Conservation (phyloP, 2,329 filamentous ascomycete genomes). For the Cercospora beticola region DNA sequence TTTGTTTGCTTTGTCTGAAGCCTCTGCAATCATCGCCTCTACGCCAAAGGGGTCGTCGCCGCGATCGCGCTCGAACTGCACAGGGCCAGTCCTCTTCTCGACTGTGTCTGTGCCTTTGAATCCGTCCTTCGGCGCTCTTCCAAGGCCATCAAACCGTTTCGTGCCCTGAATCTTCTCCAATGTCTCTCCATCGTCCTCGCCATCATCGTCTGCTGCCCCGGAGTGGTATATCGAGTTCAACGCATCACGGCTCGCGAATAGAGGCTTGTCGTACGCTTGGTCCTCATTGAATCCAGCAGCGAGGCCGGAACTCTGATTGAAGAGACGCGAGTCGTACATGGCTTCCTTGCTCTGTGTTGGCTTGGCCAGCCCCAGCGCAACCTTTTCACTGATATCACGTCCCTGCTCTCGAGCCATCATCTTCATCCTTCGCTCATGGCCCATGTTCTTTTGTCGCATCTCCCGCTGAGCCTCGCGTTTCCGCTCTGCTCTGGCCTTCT, state of each 20-base stretch:
- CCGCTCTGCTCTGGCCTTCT: slow-evolving; percentile 73
- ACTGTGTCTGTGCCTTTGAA: slow-evolving; percentile 85
- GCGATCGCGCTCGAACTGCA: slow-evolving; percentile 91
- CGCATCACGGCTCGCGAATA: slow-evolving; percentile 93
- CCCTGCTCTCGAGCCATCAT: slow-evolving; percentile 94
- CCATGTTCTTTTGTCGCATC: slow-evolving; percentile 91
- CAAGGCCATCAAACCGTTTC: slow-evolving; percentile 83
- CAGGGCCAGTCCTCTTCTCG: slow-evolving; percentile 84
- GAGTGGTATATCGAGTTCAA: slow-evolving; percentile 93
- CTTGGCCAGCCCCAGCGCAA: slow-evolving; percentile 90
- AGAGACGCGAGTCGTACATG: slow-evolving; percentile 95
- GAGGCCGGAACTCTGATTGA: slow-evolving; percentile 92
- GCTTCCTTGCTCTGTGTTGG: slow-evolving; percentile 87
- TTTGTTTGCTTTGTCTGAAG: slow-evolving; percentile 64
- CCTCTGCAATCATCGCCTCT: slow-evolving; percentile 87
- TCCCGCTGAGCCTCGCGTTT: slow-evolving; percentile 83
- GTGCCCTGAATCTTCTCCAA: slow-evolving; percentile 86
- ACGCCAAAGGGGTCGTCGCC: slow-evolving; percentile 83
- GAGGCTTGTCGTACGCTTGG: slow-evolving; percentile 92
- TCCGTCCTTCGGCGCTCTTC: slow-evolving; percentile 71
- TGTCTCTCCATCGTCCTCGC: slow-evolving; percentile 73
- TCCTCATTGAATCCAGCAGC: slow-evolving; percentile 91
- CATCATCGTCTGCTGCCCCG: slow-evolving; percentile 66
- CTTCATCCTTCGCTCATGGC: slow-evolving; percentile 84
- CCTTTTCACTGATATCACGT: slow-evolving; percentile 95